phyloP scores from a whole-genome alignment of 345 rosid species.

The Draba incana region DNA sequence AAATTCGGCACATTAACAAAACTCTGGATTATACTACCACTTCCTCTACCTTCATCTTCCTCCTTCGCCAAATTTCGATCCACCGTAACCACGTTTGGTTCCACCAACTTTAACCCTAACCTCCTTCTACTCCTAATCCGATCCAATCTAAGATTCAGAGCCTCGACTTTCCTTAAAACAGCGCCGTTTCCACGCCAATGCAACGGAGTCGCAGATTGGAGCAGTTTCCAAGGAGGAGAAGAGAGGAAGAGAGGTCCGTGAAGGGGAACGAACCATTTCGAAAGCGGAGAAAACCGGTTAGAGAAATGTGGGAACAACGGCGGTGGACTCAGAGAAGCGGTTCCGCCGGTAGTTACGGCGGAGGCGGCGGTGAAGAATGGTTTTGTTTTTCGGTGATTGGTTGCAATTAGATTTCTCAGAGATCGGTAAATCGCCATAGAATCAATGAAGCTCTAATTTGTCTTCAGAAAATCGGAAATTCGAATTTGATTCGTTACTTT shows the following conservation, averaged over 20 bases:
- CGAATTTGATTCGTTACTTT: constrained; percentile 9
- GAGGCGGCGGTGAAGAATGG: constrained; percentile 50
- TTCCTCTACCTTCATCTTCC: neutral
- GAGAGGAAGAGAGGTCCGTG: constrained; percentile 80
- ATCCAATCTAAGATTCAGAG: constrained; percentile 50
- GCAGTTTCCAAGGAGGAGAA: constrained; percentile 88
- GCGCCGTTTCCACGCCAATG: constrained; percentile 55
- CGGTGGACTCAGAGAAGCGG: constrained; percentile 40
- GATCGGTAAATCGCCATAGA: constrained; percentile 61
- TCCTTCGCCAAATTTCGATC: constrained; percentile 36
- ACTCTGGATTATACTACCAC: constrained; percentile 46
- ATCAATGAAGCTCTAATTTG: constrained; percentile 37
- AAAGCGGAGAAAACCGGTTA: constrained; percentile 39
- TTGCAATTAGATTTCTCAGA: constrained; percentile 43
- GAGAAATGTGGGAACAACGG: constrained; percentile 41
- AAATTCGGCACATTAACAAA: constrained; percentile 80
- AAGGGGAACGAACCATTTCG: constrained; percentile 72
- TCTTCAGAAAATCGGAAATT: constrained; percentile 6
- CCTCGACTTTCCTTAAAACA: constrained; percentile 59
- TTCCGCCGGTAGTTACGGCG: constrained; percentile 28
- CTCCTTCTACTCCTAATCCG: constrained; percentile 47
- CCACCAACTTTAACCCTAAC: constrained; percentile 33
- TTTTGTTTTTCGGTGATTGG: constrained; percentile 40
- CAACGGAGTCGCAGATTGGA: constrained; percentile 74
- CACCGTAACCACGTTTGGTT: constrained; percentile 26